Base-by-base conservation (phyloP, 2,329 filamentous ascomycete genomes). In the Colletotrichum siamense region DNA sequence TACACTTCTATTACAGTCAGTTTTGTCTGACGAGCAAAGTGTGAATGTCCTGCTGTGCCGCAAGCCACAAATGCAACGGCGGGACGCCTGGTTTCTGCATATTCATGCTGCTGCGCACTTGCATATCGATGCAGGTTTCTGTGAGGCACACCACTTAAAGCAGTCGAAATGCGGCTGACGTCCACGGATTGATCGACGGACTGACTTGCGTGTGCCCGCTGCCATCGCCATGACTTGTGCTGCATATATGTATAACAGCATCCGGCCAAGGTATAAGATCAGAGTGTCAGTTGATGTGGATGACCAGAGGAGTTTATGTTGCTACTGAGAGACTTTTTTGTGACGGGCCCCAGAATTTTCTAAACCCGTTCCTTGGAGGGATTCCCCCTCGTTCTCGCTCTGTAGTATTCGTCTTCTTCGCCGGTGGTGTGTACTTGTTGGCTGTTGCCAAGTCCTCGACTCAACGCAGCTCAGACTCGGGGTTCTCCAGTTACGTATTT, bases 41-140 rank as follows among this genome's bases (percentile, higher is more conserved):
- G 34, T 28, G 28, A 36, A 36, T 66, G 36, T n/a, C 52, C 52
- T 52, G 34, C 39, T 61, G 52, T n/a, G 44, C 57, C 30, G 44
- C 61, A 44, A 28, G 44, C 62, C 16, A 61, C 57, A 18, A 39
- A 26, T 22, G 62, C 36, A 30, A 49, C 28, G 26, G 24, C 71
- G 36, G 55, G 36, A 55, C 55, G 55, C 55, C 65, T 24, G 65
- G 55, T 69, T 69, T 73, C 71, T 73, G 65, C 59, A 74, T 26
- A 10, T 71, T 74, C 67, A 74, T 71, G 71, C 71, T 49, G 67
- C 61, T 24, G 62, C 39, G 4, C 6, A 39, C 26, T 13, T 59
- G 63, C 26, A 59, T 65, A 44, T 8, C 13, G 49, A 71, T 34
- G 72, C 32, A 28, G 49, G 66, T 52, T 44, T 52, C 63, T 66